Conservation (phyloP, 139 green algal species). For the Edaphochlamys debaryana region DNA sequence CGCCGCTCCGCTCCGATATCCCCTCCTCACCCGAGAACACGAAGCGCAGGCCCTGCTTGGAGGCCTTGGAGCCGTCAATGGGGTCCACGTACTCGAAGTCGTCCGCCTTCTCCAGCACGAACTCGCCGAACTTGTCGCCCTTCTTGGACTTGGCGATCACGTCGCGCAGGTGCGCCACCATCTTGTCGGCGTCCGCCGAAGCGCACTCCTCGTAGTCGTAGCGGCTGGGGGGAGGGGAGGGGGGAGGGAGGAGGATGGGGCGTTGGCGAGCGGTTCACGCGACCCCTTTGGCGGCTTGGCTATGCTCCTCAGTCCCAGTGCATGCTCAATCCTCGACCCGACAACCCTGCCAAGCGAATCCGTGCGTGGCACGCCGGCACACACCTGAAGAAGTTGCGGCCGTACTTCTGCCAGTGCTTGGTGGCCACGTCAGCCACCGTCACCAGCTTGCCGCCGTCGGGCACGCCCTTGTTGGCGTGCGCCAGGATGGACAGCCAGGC, state of each 20-base stretch:
- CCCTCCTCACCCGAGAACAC: slow-evolving; percentile 86
- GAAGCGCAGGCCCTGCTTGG: slow-evolving; percentile 96
- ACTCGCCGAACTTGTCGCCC: slow-evolving; percentile 84
- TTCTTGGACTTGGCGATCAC: slow-evolving; percentile 67
- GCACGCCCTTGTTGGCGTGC: slow-evolving; percentile 85
- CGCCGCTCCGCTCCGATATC: too few species aligned
- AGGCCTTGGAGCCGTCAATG: slow-evolving; percentile 91
- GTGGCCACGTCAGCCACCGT: slow-evolving; percentile 91
- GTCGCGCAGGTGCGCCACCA: slow-evolving; percentile 87
- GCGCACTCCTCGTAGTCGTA: slow-evolving; percentile 97
- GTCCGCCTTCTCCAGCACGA: slow-evolving; percentile 87
- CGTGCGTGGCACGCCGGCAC: neutral
- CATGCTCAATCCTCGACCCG: too few species aligned
- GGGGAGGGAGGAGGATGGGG: neutral
- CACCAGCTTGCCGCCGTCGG: slow-evolving; percentile 82
- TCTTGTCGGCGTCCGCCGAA: slow-evolving; percentile 77
- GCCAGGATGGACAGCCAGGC: slow-evolving; percentile 93
- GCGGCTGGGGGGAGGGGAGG: slow-evolving; percentile 57
- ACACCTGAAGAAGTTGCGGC: slow-evolving; percentile 96
- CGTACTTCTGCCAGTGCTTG: slow-evolving; percentile 96
- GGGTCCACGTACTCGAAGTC: slow-evolving; percentile 99
- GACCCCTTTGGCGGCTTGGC: too few species aligned
- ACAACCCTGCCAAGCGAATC: too few species aligned
- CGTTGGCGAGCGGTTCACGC: too few species aligned
- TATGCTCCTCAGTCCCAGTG: too few species aligned